phyloP scores from a whole-genome alignment of 345 rosid species.

The Eucalyptus shirleyi region DNA sequence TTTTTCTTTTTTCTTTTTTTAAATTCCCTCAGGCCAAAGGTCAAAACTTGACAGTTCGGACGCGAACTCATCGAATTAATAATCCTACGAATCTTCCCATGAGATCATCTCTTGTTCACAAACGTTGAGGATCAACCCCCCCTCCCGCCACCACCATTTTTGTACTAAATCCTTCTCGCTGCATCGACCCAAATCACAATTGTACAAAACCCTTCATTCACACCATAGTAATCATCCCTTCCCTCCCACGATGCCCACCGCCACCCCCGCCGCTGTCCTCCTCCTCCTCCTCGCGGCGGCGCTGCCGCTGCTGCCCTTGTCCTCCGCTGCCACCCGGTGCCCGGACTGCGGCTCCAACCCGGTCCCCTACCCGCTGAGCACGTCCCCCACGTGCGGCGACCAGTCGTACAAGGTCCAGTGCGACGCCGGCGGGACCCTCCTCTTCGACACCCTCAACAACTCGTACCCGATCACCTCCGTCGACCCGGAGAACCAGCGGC shows the following conservation, averaged over 20 bases:
- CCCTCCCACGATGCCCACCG: not conserved
- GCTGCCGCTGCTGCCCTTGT: not conserved
- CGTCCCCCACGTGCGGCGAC: slow-evolving; percentile 30
- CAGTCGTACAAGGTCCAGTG: slow-evolving; percentile 30
- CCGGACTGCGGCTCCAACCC: slow-evolving; percentile 28
- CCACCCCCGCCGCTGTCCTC: not conserved
- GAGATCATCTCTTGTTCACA: not conserved
- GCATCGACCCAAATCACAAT: not conserved
- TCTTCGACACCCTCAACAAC: slow-evolving; percentile 21
- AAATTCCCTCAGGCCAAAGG: not conserved
- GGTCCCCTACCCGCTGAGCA: slow-evolving; percentile 45
- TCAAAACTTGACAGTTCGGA: not conserved
- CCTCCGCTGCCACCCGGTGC: slow-evolving; percentile 7
- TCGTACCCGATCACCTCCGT: slow-evolving; percentile 26
- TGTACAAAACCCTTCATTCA: not conserved
- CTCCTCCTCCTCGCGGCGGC: slow-evolving; percentile 13
- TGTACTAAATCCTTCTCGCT: not conserved
- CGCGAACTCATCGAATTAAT: not conserved
- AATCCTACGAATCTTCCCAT: not conserved
- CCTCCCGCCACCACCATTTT: not conserved
- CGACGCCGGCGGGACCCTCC: not conserved
- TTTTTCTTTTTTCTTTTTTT: not conserved
- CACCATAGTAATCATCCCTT: not conserved
- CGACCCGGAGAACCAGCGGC: slow-evolving; percentile 7
- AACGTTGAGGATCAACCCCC: not conserved